phyloP scores from a whole-genome alignment of 2,329 filamentous ascomycete genomes.

The Graphium sp. region DNA sequence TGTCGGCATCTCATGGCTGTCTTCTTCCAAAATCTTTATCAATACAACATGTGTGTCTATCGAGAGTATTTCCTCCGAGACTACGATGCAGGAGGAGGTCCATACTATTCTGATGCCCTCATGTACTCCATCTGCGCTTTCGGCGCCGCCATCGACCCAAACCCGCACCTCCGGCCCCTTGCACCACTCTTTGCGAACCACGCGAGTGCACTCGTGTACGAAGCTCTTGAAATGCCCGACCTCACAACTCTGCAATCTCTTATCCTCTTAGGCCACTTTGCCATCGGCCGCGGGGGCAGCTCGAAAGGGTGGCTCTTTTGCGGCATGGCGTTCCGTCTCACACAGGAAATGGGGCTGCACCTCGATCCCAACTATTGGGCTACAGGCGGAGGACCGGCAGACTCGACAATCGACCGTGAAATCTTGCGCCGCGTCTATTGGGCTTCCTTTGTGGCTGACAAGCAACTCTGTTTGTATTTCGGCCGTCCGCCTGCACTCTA shows the following conservation, averaged over 20 bases:
- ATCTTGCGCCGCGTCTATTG: slow-evolving; percentile 30
- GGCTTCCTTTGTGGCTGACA: slow-evolving; percentile 30
- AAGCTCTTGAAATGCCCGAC: slow-evolving; percentile 24
- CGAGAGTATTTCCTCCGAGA: slow-evolving; percentile 31
- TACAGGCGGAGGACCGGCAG: slow-evolving; percentile 18
- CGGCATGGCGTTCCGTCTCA: slow-evolving; percentile 31
- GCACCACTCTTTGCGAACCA: slow-evolving; percentile 25
- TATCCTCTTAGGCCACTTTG: slow-evolving; percentile 24
- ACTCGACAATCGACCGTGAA: slow-evolving; percentile 24
- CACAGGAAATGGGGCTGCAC: slow-evolving; percentile 34
- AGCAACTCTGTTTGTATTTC: slow-evolving; percentile 32
- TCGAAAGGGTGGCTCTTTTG: slow-evolving; percentile 34
- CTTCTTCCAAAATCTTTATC: slow-evolving; percentile 29
- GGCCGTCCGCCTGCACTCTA: slow-evolving; percentile 30
- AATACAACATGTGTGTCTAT: slow-evolving; percentile 31
- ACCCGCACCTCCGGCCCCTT: slow-evolving; percentile 15
- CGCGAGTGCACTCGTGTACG: slow-evolving; percentile 25
- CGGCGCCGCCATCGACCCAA: slow-evolving; percentile 26
- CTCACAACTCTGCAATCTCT: slow-evolving; percentile 28
- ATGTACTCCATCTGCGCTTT: slow-evolving; percentile 29
- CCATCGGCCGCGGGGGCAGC: slow-evolving; percentile 26
- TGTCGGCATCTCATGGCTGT: slow-evolving; percentile 25
- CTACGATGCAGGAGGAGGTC: slow-evolving; percentile 25
- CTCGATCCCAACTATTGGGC: slow-evolving; percentile 33
- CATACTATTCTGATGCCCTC: slow-evolving; percentile 30